These are phyloP conservation scores for Avena atlantica DNA, from an alignment of 176 grass and related monocot species.

Conservation along the genomic window DNA sequence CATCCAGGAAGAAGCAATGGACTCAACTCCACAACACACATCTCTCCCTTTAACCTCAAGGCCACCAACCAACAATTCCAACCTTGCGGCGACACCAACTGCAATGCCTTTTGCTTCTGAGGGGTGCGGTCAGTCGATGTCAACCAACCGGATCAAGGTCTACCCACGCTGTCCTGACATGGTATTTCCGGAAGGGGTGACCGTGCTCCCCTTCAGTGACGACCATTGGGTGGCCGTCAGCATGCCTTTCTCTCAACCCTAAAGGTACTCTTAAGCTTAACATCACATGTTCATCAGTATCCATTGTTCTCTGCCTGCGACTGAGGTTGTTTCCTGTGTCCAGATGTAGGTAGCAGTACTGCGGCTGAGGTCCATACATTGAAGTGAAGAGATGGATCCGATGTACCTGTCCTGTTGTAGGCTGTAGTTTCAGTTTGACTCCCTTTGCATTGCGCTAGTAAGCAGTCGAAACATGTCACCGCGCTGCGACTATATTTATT, in stretches of 20 bases:
- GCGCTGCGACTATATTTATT: neutral
- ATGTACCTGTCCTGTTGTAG: neutral
- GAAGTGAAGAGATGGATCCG: neutral
- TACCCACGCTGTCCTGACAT: constrained; percentile 51
- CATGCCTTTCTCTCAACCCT: constrained; percentile 44
- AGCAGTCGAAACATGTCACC: neutral
- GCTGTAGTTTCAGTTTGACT: constrained; percentile 1
- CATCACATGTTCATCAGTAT: neutral
- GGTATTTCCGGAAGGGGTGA: constrained; percentile 51
- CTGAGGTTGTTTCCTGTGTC: constrained; percentile 30
- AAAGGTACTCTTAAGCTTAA: constrained; percentile 52
- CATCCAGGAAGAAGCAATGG: constrained; percentile 17
- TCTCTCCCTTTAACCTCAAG: neutral
- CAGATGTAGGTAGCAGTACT: constrained; percentile 27
- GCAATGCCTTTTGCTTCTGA: neutral
- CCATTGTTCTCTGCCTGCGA: neutral
- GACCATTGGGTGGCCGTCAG: constrained; percentile 70
- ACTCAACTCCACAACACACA: constrained; percentile 14
- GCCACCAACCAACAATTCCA: neutral
- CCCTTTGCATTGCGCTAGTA: neutral
- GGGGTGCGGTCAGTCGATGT: constrained; percentile 36
- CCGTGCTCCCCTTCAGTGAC: constrained; percentile 63
- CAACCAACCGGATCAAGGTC: constrained; percentile 51
- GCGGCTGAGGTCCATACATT: neutral
- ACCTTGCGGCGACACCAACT: neutral